A percentile compares a stretch with the other conserved stretches of the same genome.
Evolutionary conservation across 495 filamentous ascomycete genomes (phyloP).

Genomic region (Rhypophila decipiens): DNA sequence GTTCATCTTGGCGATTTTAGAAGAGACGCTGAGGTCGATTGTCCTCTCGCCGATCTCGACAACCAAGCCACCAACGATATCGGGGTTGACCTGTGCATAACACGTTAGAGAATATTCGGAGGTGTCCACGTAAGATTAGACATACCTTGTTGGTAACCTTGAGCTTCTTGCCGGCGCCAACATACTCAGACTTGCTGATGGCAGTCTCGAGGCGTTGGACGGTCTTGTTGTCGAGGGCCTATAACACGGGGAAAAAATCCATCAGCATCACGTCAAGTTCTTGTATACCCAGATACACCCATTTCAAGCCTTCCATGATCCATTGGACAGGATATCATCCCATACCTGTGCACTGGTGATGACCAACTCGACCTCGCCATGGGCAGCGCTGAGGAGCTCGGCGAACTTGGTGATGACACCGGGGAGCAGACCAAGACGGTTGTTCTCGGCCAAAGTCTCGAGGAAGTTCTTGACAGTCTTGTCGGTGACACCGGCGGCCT

Average conservation of each 20-base stretch:
- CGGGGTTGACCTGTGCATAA: conserved; percentile 66
- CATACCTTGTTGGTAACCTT: conserved; percentile 87
- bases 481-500: conserved; percentile 61
- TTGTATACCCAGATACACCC: not conserved
- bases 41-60: conserved; percentile 98
- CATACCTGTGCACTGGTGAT: conserved; percentile 83
- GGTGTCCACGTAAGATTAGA: conserved; percentile 5
- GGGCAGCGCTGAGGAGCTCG: conserved; percentile 77
- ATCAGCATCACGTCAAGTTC: not conserved
- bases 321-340: conserved; percentile 17
- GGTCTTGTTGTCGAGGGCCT: conserved; percentile 85
- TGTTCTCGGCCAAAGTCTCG: conserved; percentile 84
- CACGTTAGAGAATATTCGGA: conserved; percentile 1
- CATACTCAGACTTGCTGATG: conserved; percentile 80
- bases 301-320: not conserved
- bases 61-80: conserved; percentile 86
- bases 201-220: conserved; percentile 78
- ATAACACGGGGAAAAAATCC: not conserved
- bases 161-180: conserved; percentile 91
- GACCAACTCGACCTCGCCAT: conserved; percentile 85
- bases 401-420: conserved; percentile 82
- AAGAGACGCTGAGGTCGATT: conserved; percentile 91
- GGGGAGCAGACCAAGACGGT: conserved; percentile 76
- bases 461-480: conserved; percentile 94
- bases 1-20: conserved; percentile 96